A percentile compares a stretch with the other conserved stretches of the same genome.
These are phyloP conservation scores for Skeletonema marinoi DNA, from an alignment of 108 stramenopile genomes.

Conservation along the genomic window DNA sequence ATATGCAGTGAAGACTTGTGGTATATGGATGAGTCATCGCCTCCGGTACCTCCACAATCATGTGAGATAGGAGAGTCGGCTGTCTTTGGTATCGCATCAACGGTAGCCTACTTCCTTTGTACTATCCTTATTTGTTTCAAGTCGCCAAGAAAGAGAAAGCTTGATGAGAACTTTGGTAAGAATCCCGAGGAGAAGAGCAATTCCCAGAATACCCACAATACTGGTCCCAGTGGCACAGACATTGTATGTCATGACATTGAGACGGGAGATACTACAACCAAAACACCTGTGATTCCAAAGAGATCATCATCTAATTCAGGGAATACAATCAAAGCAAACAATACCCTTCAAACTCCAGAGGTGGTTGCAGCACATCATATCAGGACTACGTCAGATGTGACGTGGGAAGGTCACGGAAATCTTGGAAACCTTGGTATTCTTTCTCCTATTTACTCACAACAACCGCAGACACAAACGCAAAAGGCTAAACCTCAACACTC, in stretches of 20 bases:
- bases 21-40: conserved; percentile 45
- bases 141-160: conserved; percentile 54
- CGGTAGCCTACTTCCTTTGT: conserved; percentile 50
- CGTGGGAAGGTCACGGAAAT: conserved; percentile 6
- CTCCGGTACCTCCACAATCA: conserved; percentile 53
- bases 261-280: background rate
- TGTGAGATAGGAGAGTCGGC: conserved; percentile 60
- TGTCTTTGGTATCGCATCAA: conserved; percentile 50
- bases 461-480: background rate
- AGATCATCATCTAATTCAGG: background rate
- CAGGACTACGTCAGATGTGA: conserved; percentile 12
- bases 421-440: background rate
- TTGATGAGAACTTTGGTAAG: conserved; percentile 64
- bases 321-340: background rate
- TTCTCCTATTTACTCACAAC: background rate
- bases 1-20: conserved; percentile 67
- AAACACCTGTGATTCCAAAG: background rate
- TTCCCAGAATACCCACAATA: background rate
- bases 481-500: background rate
- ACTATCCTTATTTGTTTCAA: conserved; percentile 65
- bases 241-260: conserved; percentile 8
- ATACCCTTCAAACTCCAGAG: background rate
- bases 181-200: conserved; percentile 13
- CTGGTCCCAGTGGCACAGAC: background rate
- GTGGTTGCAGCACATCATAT: background rate